phyloP scores from a whole-genome alignment of 2,329 filamentous ascomycete species.

The Dichotomopilus funicola region DNA sequence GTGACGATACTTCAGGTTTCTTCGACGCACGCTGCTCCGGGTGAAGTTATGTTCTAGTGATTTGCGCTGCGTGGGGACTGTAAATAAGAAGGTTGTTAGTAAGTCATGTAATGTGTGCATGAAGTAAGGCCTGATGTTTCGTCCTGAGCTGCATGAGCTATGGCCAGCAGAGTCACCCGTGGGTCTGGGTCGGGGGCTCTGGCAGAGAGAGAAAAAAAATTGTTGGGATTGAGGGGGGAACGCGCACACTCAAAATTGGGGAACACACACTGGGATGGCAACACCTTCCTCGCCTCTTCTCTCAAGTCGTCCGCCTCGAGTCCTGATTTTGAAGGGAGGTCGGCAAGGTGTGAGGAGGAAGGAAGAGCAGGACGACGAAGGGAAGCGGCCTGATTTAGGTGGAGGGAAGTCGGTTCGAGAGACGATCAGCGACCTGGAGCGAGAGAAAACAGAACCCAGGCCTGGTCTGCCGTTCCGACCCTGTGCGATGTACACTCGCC shows the following conservation, averaged over 20 bases:
- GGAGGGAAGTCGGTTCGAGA: conserved; percentile 20
- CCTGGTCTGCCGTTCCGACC: conserved; percentile 22
- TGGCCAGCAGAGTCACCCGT: not conserved
- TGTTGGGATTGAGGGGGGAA: not conserved
- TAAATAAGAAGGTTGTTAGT: no score
- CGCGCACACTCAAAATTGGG: not conserved
- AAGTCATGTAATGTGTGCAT: not conserved
- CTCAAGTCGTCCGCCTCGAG: conserved; percentile 25
- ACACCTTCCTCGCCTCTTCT: conserved; percentile 29
- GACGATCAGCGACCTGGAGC: conserved; percentile 18
- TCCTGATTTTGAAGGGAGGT: conserved; percentile 31
- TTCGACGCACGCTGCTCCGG: no score
- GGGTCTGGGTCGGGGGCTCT: not conserved
- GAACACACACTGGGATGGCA: not conserved
- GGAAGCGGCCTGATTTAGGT: conserved; percentile 30
- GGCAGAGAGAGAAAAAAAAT: not conserved
- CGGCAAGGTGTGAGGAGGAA: conserved; percentile 28
- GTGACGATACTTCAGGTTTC: no score
- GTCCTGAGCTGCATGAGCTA: not conserved
- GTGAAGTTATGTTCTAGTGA: no score
- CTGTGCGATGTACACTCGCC: conserved; percentile 10
- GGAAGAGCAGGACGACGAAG: conserved; percentile 31
- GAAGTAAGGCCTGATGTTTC: not conserved
- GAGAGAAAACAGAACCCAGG: conserved; percentile 20
- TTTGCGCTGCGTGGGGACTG: no score